These are phyloP conservation scores for Trichoderma aggressivum DNA, from an alignment of 2,329 filamentous ascomycete genomes.

Conservation along the genomic window DNA sequence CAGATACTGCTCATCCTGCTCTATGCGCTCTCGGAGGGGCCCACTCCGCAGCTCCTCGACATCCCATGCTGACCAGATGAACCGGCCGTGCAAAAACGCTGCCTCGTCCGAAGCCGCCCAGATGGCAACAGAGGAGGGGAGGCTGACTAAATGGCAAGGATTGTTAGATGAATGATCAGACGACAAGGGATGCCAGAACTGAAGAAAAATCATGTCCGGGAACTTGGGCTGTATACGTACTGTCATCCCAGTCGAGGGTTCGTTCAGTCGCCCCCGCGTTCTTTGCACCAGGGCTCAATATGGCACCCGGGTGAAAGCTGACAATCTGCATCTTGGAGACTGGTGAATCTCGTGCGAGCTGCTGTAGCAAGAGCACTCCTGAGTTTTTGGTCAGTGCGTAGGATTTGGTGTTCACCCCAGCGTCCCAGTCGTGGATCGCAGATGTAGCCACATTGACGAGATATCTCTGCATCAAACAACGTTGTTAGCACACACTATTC, in stretches of 20 bases:
- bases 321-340: slow-evolving; percentile 36
- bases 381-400: slow-evolving; percentile 35
- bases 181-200: background rate
- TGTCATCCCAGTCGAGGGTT: slow-evolving; percentile 3
- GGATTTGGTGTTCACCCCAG: slow-evolving; percentile 28
- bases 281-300: slow-evolving; percentile 30
- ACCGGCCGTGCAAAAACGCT: slow-evolving; percentile 42
- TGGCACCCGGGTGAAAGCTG: slow-evolving; percentile 36
- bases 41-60: slow-evolving; percentile 40
- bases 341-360: slow-evolving; percentile 30
- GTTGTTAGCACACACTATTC: background rate
- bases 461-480: background rate
- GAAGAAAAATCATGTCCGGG: too few species aligned
- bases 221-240: background rate
- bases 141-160: slow-evolving; percentile 17
- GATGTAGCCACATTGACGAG: slow-evolving; percentile 14
- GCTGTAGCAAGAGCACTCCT: slow-evolving; percentile 32
- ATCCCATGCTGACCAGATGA: slow-evolving; percentile 48
- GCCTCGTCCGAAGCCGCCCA: slow-evolving; percentile 41
- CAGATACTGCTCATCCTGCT: slow-evolving; percentile 2
- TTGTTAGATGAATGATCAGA: background rate
- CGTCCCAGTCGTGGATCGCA: slow-evolving; percentile 25
- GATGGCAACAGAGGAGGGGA: slow-evolving; percentile 38
- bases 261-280: slow-evolving; percentile 16
- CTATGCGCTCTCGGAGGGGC: slow-evolving; percentile 15